Evolutionary conservation across 345 rosid species (phyloP).

Genomic region (Eucalyptus rudis): DNA sequence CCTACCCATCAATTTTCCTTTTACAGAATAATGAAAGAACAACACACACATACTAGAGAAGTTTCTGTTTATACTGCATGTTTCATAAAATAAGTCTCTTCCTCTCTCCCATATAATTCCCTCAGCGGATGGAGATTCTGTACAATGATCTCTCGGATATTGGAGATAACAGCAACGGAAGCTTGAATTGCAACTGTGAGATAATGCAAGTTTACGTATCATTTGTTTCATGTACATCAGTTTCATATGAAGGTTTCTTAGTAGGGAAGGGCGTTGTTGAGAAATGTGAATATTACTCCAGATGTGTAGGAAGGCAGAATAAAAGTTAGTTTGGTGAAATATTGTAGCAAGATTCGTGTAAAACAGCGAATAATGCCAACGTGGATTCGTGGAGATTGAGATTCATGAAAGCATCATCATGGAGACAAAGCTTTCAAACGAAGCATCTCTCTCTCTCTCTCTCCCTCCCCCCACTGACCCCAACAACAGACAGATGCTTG

Average conservation of each 20-base stretch:
- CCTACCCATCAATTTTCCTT: background rate
- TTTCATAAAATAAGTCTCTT: background rate
- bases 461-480: background rate
- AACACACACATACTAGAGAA: background rate
- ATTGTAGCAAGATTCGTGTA: background rate
- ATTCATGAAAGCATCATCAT: background rate
- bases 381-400: background rate
- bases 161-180: background rate
- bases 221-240: background rate
- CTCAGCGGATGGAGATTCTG: background rate
- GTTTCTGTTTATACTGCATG: background rate
- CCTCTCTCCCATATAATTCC: background rate
- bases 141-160: background rate
- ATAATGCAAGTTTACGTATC: background rate
- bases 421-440: background rate
- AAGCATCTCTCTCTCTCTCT: background rate
- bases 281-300: background rate
- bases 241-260: background rate
- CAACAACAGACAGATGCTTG: background rate
- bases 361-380: background rate
- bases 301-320: background rate
- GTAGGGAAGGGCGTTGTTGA: background rate
- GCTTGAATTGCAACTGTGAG: background rate
- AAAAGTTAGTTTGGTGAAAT: background rate
- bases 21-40: background rate